phyloP scores from a whole-genome alignment of 2,329 filamentous ascomycete species.

The Epichloe bromicola region DNA sequence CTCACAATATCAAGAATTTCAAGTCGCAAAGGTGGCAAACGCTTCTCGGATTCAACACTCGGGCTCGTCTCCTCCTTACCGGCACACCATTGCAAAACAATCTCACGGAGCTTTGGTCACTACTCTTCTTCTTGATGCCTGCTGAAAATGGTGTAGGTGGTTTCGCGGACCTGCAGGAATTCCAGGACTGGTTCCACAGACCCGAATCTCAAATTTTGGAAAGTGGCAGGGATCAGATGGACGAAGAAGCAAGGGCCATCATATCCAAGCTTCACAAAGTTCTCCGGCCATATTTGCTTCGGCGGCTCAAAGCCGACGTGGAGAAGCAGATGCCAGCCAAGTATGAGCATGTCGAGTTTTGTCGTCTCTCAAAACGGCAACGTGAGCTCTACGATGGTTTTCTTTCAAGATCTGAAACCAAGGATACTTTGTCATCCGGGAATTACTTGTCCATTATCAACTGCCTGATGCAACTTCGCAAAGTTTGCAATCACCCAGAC shows the following conservation, averaged over 20 bases:
- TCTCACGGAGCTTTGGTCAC: constrained; percentile 88
- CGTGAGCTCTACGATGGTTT: constrained; percentile 95
- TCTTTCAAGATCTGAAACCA: constrained; percentile 77
- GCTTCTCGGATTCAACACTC: constrained; percentile 83
- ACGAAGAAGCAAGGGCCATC: constrained; percentile 82
- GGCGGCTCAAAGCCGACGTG: constrained; percentile 87
- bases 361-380: constrained; percentile 87
- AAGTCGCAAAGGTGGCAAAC: constrained; percentile 96
- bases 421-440: constrained; percentile 76
- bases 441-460: constrained; percentile 98
- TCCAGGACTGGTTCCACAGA: constrained; percentile 90
- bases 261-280: constrained; percentile 92
- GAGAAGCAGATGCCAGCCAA: constrained; percentile 99
- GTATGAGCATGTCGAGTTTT: constrained; percentile 94
- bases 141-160: constrained; percentile 76
- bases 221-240: constrained; percentile 84
- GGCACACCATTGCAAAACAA: constrained; percentile 97
- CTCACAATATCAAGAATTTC: constrained; percentile 99
- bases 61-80: constrained; percentile 73
- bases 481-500: constrained; percentile 97
- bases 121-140: constrained; percentile 93
- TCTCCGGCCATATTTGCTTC: constrained; percentile 78
- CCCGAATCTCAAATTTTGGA: constrained; percentile 94
- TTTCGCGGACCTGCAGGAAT: constrained; percentile 90
- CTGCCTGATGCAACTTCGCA: constrained; percentile 91